phyloP scores from a whole-genome alignment of 345 rosid species.

The Euphorbia lathyris region DNA sequence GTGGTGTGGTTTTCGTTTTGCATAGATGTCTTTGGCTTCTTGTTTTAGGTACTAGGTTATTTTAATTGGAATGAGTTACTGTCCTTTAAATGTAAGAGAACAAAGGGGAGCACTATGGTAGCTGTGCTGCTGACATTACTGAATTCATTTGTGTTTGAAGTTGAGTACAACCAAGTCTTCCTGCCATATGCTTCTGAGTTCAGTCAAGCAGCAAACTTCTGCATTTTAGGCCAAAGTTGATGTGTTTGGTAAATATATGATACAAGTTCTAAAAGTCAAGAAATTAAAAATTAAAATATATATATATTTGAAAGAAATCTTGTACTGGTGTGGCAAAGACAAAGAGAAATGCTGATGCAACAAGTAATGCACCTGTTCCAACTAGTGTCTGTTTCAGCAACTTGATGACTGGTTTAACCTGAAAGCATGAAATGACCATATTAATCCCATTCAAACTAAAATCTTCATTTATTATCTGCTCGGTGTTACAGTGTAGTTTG shows the following conservation, averaged over 20 bases:
- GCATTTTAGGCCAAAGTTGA: not conserved
- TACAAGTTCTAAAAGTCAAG: too few species aligned
- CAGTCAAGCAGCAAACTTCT: not conserved
- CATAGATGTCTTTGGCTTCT: not conserved
- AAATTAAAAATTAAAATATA: too few species aligned
- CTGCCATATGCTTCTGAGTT: not conserved
- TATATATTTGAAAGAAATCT: constrained; percentile 58
- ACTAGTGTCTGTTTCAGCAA: constrained; percentile 83
- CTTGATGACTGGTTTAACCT: constrained; percentile 93
- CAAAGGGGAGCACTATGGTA: not conserved
- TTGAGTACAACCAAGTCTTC: not conserved
- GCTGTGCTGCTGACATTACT: not conserved
- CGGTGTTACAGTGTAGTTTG: not conserved
- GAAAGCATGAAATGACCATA: constrained; percentile 6
- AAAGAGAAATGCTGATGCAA: constrained; percentile 59
- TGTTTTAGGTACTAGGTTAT: not conserved
- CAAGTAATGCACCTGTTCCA: constrained; percentile 78
- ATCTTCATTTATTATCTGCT: not conserved
- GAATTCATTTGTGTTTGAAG: not conserved
- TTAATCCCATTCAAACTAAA: constrained; percentile 9
- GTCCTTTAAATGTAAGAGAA: not conserved
- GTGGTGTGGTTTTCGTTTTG: not conserved
- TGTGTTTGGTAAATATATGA: too few species aligned
- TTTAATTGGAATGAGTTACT: not conserved
- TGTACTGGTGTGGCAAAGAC: constrained; percentile 79